A percentile compares a stretch with the other conserved stretches of the same genome.
Evolutionary conservation across 306 rosid species (phyloP).

Genomic region (Vicia villosa): DNA sequence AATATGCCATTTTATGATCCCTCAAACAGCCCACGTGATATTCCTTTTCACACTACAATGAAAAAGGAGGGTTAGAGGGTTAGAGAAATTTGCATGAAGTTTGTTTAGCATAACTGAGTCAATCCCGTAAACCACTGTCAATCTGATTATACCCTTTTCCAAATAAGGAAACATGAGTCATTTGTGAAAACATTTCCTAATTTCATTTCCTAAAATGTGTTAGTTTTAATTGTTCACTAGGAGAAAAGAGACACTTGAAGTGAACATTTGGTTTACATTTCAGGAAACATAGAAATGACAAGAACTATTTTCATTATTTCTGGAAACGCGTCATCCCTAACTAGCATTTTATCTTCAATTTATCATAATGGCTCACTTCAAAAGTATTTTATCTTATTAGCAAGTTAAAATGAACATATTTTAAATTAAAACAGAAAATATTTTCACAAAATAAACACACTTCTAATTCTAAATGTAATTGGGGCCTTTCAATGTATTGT

Average conservation of each 20-base stretch:
- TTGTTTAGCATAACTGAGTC: constrained; percentile 25
- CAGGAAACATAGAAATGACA: background rate
- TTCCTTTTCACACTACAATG: constrained; percentile 92
- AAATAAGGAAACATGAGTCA: constrained; percentile 25
- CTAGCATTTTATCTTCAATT: background rate
- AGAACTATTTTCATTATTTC: background rate
- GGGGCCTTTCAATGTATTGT: constrained; percentile 31
- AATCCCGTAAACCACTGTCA: constrained; percentile 21
- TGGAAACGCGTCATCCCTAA: background rate
- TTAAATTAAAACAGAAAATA: background rate
- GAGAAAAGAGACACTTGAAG: background rate
- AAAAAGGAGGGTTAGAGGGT: background rate
- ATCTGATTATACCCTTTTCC: constrained; percentile 30
- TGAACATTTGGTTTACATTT: background rate
- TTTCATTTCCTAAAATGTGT: background rate
- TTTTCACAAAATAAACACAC: background rate
- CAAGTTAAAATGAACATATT: background rate
- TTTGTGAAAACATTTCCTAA: background rate
- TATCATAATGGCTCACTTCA: background rate
- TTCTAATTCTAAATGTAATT: background rate
- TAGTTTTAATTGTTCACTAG: background rate
- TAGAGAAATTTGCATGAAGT: constrained; percentile 16
- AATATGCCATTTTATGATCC: constrained; percentile 92
- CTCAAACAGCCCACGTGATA: constrained; percentile 96
- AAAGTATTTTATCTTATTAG: background rate